Percentiles rank a stretch among this genome's conserved stretches.
phyloP scores from a whole-genome alignment of 2,329 filamentous ascomycete genomes.

The Ceratocystis albifundus region DNA sequence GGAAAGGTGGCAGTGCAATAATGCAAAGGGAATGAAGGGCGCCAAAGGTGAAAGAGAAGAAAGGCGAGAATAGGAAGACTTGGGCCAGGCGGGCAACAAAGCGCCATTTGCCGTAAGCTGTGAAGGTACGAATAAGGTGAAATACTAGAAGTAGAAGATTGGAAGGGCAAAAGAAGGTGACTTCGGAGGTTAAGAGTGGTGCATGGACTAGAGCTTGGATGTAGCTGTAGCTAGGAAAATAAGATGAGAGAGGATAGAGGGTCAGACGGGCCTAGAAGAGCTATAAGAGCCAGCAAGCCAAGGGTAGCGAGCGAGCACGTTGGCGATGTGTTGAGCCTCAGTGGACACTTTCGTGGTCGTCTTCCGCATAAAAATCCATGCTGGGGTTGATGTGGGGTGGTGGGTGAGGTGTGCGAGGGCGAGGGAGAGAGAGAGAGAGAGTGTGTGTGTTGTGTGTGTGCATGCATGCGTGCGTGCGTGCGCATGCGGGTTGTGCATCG shows the following conservation, averaged over 20 bases:
- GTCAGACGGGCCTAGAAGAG: neutral
- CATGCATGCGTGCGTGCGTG: neutral
- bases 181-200: neutral
- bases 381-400: neutral
- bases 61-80: slow-evolving; percentile 2
- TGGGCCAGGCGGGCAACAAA: slow-evolving; percentile 6
- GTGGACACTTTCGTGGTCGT: neutral
- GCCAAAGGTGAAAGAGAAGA: neutral
- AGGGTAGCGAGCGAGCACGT: neutral
- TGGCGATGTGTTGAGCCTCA: slow-evolving; percentile 2
- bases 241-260: neutral
- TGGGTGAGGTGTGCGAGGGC: neutral
- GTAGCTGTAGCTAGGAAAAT: slow-evolving; percentile 6
- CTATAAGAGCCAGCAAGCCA: neutral
- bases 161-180: slow-evolving; percentile 8
- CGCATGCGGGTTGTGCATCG: neutral
- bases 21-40: neutral
- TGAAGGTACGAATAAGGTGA: neutral
- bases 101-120: slow-evolving; percentile 3
- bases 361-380: neutral
- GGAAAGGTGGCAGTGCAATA: slow-evolving; percentile 10
- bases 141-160: neutral
- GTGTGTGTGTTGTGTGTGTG: neutral
- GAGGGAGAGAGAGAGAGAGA: neutral
- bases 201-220: slow-evolving; percentile 8